phyloP scores from a whole-genome alignment of 805 yeast genomes.

The Grigorovia humatica region DNA sequence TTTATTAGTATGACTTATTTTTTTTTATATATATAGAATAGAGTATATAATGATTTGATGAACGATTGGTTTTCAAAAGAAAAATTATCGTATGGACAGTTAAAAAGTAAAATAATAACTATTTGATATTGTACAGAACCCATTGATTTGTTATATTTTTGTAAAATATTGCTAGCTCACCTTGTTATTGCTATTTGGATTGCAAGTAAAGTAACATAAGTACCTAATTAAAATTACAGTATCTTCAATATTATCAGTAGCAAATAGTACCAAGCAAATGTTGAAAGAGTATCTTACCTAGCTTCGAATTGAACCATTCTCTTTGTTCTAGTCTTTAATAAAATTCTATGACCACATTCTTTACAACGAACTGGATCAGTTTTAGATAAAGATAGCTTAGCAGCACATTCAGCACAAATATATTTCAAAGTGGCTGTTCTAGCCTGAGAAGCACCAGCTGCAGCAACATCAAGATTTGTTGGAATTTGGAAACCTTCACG shows the following conservation, averaged over 20 bases:
- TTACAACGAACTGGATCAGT: constrained; percentile 97
- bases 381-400: constrained; percentile 75
- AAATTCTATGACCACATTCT: constrained; percentile 96
- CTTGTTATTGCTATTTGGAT: no score
- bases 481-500: constrained; percentile 89
- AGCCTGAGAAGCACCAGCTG: constrained; percentile 61
- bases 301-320: constrained; percentile 91
- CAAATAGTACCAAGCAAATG: not conserved
- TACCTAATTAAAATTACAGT: no score
- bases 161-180: no score
- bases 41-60: not conserved
- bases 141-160: not conserved
- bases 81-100: no score
- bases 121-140: not conserved
- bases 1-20: no score
- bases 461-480: constrained; percentile 73
- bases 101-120: no score
- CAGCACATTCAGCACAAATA: constrained; percentile 94
- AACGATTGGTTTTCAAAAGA: no score
- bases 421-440: constrained; percentile 81
- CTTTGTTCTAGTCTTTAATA: constrained; percentile 94
- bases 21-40: not conserved
- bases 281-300: constrained; percentile 33
- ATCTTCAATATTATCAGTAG: not conserved
- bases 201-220: no score